Evolutionary conservation across 768 basidiomycete genomes (phyloP).

Genomic region (Boletus reticulatus): DNA sequence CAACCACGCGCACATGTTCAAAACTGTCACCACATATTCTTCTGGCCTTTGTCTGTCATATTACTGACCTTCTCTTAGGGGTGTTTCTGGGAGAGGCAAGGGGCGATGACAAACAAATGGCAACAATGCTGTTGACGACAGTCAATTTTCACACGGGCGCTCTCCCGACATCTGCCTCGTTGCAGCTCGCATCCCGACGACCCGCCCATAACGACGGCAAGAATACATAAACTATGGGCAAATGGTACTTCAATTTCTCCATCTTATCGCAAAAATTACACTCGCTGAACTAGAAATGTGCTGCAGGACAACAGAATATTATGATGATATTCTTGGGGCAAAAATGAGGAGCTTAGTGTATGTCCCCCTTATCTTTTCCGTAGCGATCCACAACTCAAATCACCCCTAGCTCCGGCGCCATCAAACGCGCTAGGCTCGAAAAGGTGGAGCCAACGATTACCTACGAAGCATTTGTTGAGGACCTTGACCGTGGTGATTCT

Average conservation of each 20-base stretch:
- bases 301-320: constrained; percentile 65
- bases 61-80: too few relatives aligned
- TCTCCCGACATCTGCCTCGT: constrained; percentile 27
- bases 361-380: constrained; percentile 25
- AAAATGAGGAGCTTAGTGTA: constrained; percentile 82
- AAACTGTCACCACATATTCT: too few relatives aligned
- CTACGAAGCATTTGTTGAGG: constrained; percentile 74
- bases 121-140: constrained; percentile 21
- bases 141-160: constrained; percentile 21
- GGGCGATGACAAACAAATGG: constrained; percentile 8
- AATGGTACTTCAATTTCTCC: constrained; percentile 49
- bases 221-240: constrained; percentile 51
- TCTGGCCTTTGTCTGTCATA: too few relatives aligned
- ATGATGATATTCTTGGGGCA: constrained; percentile 68
- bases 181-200: constrained; percentile 12
- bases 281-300: background rate
- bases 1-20: too few relatives aligned
- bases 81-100: background rate
- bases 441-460: constrained; percentile 61
- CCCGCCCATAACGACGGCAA: constrained; percentile 1
- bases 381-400: background rate
- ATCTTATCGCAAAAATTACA: background rate
- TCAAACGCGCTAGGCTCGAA: constrained; percentile 66
- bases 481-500: constrained; percentile 75
- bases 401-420: constrained; percentile 61